Evolutionary conservation across 768 basidiomycete species (phyloP).

Genomic region (Russula sp.): DNA sequence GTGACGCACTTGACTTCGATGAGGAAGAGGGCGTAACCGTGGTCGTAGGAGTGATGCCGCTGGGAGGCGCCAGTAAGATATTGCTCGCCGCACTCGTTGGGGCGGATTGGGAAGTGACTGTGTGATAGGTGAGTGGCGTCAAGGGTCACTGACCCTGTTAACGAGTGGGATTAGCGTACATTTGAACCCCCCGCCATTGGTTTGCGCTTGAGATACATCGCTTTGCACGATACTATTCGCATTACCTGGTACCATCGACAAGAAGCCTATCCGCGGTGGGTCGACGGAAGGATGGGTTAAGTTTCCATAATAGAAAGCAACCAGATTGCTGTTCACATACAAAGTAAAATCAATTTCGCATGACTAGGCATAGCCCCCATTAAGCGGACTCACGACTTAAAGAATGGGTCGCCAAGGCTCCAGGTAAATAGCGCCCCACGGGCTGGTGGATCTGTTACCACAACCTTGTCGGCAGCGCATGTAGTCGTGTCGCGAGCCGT

Average conservation of each 20-base stretch:
- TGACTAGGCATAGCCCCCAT: neutral
- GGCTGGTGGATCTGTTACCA: constrained; percentile 16
- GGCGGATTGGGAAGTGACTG: constrained; percentile 14
- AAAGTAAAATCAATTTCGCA: neutral
- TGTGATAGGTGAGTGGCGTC: neutral
- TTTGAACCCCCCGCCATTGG: constrained; percentile 26
- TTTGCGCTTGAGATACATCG: constrained; percentile 26
- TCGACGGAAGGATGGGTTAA: constrained; percentile 58
- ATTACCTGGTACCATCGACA: constrained; percentile 59
- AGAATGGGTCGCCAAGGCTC: constrained; percentile 69
- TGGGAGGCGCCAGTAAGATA: neutral
- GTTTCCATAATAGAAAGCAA: constrained; percentile 68
- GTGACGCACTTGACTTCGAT: neutral
- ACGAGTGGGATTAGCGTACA: constrained; percentile 25
- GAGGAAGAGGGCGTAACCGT: too few species aligned
- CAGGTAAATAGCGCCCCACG: constrained; percentile 43
- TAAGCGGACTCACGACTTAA: constrained; percentile 51
- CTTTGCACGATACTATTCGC: constrained; percentile 34
- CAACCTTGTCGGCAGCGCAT: constrained; percentile 13
- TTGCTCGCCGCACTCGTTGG: neutral
- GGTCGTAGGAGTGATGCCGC: neutral
- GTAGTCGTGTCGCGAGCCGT: constrained; percentile 19
- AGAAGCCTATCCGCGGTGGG: constrained; percentile 60
- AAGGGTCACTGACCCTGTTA: neutral
- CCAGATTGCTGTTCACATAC: constrained; percentile 41